A percentile compares a stretch with the other conserved stretches of the same genome.
Conservation (phyloP, 2,329 filamentous ascomycete species). For the Diaporthe velutina region DNA sequence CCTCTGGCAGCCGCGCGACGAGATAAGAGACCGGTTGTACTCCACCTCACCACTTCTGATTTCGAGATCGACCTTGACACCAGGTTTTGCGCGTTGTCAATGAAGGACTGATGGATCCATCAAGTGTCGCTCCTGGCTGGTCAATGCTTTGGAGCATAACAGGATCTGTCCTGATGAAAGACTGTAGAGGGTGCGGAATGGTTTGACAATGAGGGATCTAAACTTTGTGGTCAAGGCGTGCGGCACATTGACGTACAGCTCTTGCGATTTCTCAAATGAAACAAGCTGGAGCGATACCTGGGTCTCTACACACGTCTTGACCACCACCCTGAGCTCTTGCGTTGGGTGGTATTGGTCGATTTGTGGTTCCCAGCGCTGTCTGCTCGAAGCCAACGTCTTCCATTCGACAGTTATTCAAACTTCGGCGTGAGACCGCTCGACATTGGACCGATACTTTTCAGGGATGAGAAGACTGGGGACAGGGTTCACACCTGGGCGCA, state of each 20-base stretch:
- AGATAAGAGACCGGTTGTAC: not conserved
- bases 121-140: no score
- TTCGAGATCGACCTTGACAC: slow-evolving; percentile 2
- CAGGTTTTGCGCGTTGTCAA: not conserved
- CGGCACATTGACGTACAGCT: not conserved
- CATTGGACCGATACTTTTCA: not conserved
- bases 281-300: not conserved
- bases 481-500: no score
- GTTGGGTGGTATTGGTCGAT: not conserved
- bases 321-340: not conserved
- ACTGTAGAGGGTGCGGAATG: not conserved
- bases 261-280: not conserved
- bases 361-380: not conserved
- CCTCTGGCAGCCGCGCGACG: not conserved
- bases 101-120: not conserved
- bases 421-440: not conserved
- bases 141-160: not conserved
- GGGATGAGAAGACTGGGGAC: not conserved
- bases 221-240: no score
- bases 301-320: not conserved
- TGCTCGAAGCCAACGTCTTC: not conserved
- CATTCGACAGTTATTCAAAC: not conserved
- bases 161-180: not conserved
- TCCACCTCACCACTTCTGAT: slow-evolving; percentile 8
- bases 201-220: no score